These are phyloP conservation scores for Tolypocladium capitatum DNA, from an alignment of 2,329 filamentous ascomycete genomes.

Conservation along the genomic window DNA sequence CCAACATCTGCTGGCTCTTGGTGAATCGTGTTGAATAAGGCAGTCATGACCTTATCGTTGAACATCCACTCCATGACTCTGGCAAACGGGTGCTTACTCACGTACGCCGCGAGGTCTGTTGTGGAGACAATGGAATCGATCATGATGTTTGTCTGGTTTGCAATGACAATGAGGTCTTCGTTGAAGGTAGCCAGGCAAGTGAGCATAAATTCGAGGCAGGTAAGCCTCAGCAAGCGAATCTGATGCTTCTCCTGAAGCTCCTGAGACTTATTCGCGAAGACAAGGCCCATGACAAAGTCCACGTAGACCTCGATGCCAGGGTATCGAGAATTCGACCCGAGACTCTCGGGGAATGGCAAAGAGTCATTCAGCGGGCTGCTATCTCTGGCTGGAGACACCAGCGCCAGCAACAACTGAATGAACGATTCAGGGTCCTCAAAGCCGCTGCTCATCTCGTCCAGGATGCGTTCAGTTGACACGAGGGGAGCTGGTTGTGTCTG, in stretches of 20 bases:
- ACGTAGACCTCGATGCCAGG: slow-evolving; percentile 86
- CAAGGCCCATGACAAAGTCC: slow-evolving; percentile 74
- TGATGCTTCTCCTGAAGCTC: slow-evolving; percentile 56
- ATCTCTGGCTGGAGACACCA: slow-evolving; percentile 54
- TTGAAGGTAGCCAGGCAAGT: slow-evolving; percentile 80
- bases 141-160: slow-evolving; percentile 61
- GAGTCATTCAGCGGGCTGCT: slow-evolving; percentile 54
- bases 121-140: slow-evolving; percentile 65
- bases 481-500: slow-evolving; percentile 20
- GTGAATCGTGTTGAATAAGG: slow-evolving; percentile 66
- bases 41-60: slow-evolving; percentile 74
- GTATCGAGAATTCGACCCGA: slow-evolving; percentile 61
- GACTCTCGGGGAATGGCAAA: slow-evolving; percentile 73
- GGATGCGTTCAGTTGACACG: slow-evolving; percentile 47
- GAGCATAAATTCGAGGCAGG: slow-evolving; percentile 72
- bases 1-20: slow-evolving; percentile 62
- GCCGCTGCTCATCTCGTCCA: slow-evolving; percentile 60
- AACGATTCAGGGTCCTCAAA: slow-evolving; percentile 84
- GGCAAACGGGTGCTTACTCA: slow-evolving; percentile 80
- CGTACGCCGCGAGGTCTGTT: slow-evolving; percentile 65
- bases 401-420: slow-evolving; percentile 58
- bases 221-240: slow-evolving; percentile 59
- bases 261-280: slow-evolving; percentile 55
- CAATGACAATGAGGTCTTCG: slow-evolving; percentile 78
- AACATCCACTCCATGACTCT: slow-evolving; percentile 98